phyloP scores from a whole-genome alignment of 2,329 filamentous ascomycete species.

The Sporothrix humicola region DNA sequence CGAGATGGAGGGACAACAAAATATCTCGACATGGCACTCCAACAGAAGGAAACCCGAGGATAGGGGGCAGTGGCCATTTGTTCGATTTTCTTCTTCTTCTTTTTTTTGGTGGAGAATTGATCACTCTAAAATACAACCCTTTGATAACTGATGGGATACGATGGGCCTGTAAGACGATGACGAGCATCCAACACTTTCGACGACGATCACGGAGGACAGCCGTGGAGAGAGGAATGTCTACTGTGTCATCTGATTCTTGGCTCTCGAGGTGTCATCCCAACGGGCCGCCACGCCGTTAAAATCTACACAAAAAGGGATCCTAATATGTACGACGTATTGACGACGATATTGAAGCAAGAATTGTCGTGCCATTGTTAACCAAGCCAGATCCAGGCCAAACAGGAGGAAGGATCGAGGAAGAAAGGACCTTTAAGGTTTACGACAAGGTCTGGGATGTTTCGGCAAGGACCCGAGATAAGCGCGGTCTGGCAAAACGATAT shows the following conservation, averaged over 20 bases:
- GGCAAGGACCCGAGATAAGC: not conserved
- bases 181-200: conserved; percentile 24
- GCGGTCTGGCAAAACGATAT: not conserved
- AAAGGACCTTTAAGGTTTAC: not conserved
- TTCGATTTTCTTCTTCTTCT: not conserved
- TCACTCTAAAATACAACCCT: no score
- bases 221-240: conserved; percentile 7
- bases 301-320: not conserved
- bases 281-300: conserved; percentile 11
- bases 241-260: conserved; percentile 21
- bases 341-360: not conserved
- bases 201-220: conserved; percentile 22
- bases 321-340: not conserved
- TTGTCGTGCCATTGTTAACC: not conserved
- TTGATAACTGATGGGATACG: not conserved
- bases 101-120: not conserved
- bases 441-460: not conserved
- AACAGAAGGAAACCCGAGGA: not conserved
- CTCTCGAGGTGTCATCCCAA: not conserved
- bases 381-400: not conserved
- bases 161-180: not conserved
- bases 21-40: not conserved
- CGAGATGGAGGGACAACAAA: not conserved
- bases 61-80: not conserved
- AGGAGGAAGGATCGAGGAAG: not conserved